Evolutionary conservation across 441 rosid species (phyloP).

Genomic region (Eruca vesicaria): DNA sequence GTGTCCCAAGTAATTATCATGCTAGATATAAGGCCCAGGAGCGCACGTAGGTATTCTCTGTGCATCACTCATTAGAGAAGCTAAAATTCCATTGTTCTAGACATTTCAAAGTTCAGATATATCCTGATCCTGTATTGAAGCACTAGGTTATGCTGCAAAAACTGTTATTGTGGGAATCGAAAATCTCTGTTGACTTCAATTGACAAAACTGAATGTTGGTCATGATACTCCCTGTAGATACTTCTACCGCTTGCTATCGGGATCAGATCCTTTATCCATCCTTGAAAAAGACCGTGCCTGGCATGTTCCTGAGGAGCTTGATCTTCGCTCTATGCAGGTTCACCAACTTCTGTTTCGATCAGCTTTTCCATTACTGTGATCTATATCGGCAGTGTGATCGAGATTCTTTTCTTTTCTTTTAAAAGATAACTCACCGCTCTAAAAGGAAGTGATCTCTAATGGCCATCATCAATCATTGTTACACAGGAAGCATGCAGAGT

Average conservation of each 20-base stretch:
- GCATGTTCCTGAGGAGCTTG: conserved; percentile 75
- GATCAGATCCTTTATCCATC: conserved; percentile 69
- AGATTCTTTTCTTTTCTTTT: neutral
- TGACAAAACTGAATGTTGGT: neutral
- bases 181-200: no score
- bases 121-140: neutral
- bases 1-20: conserved; percentile 76
- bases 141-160: neutral
- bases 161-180: neutral
- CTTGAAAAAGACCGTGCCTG: conserved; percentile 83
- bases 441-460: conserved; percentile 1
- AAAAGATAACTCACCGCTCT: neutral
- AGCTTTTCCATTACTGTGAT: neutral
- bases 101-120: neutral
- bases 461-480: conserved; percentile 6
- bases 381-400: neutral
- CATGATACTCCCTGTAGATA: conserved; percentile 50
- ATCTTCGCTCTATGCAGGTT: conserved; percentile 84
- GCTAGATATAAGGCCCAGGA: conserved; percentile 88
- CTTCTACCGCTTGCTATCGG: conserved; percentile 78
- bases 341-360: neutral
- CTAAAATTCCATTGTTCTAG: conserved; percentile 3
- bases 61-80: conserved; percentile 13
- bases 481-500: conserved; percentile 91
- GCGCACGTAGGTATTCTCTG: conserved; percentile 83